A percentile compares a stretch with the other conserved stretches of the same genome.
Conservation (phyloP, 2,329 filamentous ascomycete genomes). For the Talaromyces verruculosus region DNA sequence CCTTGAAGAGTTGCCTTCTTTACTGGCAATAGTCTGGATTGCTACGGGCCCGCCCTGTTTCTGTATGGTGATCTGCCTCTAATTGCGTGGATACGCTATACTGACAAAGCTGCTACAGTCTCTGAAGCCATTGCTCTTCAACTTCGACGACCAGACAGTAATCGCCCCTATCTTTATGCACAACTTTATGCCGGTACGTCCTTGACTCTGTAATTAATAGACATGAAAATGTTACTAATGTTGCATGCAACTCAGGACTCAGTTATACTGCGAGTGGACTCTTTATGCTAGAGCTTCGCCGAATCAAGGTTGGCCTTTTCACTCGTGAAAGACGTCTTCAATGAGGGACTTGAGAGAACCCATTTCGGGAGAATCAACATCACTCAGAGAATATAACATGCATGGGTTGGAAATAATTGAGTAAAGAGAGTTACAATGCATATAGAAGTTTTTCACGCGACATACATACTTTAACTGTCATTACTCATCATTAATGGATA, state of each 20-base stretch:
- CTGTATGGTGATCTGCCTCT: not conserved
- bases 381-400: not conserved
- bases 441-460: not conserved
- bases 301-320: not conserved
- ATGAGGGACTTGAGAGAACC: not conserved
- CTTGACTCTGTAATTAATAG: not conserved
- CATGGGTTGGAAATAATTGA: not conserved
- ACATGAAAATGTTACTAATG: not conserved
- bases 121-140: constrained; percentile 1
- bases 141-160: not conserved
- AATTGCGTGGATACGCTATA: not conserved
- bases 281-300: not conserved
- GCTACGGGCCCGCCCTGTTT: not conserved
- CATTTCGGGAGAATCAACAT: not conserved
- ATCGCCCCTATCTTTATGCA: not conserved
- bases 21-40: constrained; percentile 4
- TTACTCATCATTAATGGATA: not conserved
- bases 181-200: not conserved
- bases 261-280: not conserved
- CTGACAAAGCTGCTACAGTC: not conserved
- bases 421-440: not conserved
- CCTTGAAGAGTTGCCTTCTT: not conserved
- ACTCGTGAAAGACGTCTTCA: not conserved
- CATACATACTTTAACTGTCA: not conserved
- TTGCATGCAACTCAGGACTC: not conserved